These are phyloP conservation scores for Apiotrichum veenhuisii DNA, from an alignment of 1,284 basidiomycete genomes.

Conservation along the genomic window DNA sequence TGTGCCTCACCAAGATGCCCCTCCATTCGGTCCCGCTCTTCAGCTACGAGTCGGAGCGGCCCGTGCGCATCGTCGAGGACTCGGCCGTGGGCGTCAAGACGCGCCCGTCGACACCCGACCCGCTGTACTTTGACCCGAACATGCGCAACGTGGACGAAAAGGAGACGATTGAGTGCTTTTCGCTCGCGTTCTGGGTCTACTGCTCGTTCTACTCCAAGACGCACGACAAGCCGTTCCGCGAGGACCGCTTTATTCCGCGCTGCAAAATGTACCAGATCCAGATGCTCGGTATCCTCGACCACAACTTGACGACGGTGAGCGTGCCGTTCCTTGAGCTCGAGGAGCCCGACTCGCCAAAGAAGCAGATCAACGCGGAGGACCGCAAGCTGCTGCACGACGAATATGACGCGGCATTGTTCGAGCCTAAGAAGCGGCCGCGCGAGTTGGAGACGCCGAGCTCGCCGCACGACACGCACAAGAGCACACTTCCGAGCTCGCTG, in stretches of 20 bases:
- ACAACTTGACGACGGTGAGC: constrained; percentile 81
- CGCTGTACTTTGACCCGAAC: constrained; percentile 68
- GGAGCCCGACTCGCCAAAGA: constrained; percentile 22
- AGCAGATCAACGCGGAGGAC: constrained; percentile 23
- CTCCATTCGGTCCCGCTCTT: constrained; percentile 88
- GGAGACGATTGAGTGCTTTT: constrained; percentile 45
- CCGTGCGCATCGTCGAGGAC: constrained; percentile 51
- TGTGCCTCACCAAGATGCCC: constrained; percentile 87
- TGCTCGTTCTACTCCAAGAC: constrained; percentile 49
- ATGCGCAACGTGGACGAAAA: constrained; percentile 30
- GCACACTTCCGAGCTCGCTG: constrained; percentile 1
- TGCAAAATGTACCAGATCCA: constrained; percentile 93
- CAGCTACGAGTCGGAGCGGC: constrained; percentile 55
- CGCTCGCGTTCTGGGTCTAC: constrained; percentile 48
- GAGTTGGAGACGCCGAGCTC: neutral
- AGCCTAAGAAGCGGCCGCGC: neutral
- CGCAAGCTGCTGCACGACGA: constrained; percentile 30
- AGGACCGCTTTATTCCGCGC: constrained; percentile 83
- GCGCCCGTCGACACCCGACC: constrained; percentile 57
- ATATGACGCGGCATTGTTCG: constrained; percentile 40
- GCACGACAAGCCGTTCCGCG: constrained; percentile 64
- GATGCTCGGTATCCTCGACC: constrained; percentile 83
- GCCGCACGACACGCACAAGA: neutral
- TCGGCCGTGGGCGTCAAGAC: constrained; percentile 43
- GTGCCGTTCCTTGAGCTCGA: constrained; percentile 62